Evolutionary conservation across 2,329 filamentous ascomycete genomes (phyloP).

Genomic region (Paramyrothecium sp.): DNA sequence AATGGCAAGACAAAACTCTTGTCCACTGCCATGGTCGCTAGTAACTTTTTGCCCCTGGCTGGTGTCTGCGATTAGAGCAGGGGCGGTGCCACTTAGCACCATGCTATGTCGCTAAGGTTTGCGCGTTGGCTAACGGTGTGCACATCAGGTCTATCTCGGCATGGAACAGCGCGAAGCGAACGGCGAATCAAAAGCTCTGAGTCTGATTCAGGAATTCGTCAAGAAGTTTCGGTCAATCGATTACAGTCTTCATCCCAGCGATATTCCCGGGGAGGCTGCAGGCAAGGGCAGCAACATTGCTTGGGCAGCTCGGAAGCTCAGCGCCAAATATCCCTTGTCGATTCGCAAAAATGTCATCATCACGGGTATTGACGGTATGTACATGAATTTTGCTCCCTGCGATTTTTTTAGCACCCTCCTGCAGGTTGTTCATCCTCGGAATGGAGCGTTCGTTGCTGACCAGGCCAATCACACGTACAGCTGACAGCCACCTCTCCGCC

Average conservation of each 20-base stretch:
- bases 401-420: not conserved
- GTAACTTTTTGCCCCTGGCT: not conserved
- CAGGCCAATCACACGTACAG: conserved; percentile 35
- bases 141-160: conserved; percentile 62
- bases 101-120: not conserved
- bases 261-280: conserved; percentile 65
- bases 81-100: not conserved
- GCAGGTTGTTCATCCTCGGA: not conserved
- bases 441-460: not conserved
- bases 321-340: conserved; percentile 54
- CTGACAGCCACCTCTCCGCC: conserved; percentile 68
- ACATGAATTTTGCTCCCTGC: not conserved
- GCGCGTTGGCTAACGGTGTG: not conserved
- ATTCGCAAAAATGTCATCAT: conserved; percentile 62
- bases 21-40: too few species aligned
- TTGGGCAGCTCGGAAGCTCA: conserved; percentile 67
- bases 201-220: conserved; percentile 60
- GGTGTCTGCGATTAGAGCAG: not conserved
- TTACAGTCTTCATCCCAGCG: conserved; percentile 65
- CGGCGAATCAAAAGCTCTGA: conserved; percentile 59
- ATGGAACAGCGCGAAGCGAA: conserved; percentile 70
- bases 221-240: conserved; percentile 66
- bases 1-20: too few species aligned
- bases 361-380: conserved; percentile 71
- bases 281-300: conserved; percentile 75